phyloP scores from a whole-genome alignment of 192 early-diverging fungal species.

The Phycomyces nitens region DNA sequence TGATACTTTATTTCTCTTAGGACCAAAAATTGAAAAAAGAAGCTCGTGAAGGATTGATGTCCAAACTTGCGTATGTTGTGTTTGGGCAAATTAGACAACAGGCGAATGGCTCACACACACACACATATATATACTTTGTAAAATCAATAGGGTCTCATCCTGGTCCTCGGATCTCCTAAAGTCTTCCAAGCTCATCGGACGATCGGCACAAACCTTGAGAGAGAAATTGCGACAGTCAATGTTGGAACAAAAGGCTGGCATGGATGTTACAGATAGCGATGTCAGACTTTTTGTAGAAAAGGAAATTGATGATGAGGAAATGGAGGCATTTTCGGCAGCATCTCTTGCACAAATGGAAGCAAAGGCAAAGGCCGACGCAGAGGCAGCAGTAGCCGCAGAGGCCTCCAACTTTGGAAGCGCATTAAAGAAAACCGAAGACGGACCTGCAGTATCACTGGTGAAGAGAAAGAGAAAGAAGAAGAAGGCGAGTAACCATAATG shows the following conservation, averaged over 20 bases:
- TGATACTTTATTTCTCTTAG: constrained; percentile 20
- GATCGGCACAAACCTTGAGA: constrained; percentile 54
- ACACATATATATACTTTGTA: constrained; percentile 3
- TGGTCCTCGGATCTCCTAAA: constrained; percentile 68
- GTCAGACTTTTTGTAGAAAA: constrained; percentile 56
- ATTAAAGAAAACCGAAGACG: constrained; percentile 37
- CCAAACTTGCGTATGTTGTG: constrained; percentile 49
- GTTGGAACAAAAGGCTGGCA: constrained; percentile 61
- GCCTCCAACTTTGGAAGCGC: constrained; percentile 42
- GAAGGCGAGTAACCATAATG: constrained; percentile 28
- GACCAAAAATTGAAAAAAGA: constrained; percentile 83
- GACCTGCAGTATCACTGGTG: constrained; percentile 35
- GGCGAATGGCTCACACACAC: not conserved
- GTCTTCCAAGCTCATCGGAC: constrained; percentile 67
- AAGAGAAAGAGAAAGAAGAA: constrained; percentile 53
- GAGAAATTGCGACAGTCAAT: constrained; percentile 66
- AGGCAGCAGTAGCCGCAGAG: not conserved
- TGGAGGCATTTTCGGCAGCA: constrained; percentile 5
- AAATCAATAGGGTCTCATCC: constrained; percentile 45
- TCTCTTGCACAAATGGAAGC: constrained; percentile 4
- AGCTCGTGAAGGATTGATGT: constrained; percentile 60
- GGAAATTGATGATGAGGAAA: constrained; percentile 33
- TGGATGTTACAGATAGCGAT: constrained; percentile 53
- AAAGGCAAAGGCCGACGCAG: constrained; percentile 15
- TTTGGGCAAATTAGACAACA: not conserved